These are phyloP conservation scores for Trichoderma harzianum DNA, from an alignment of 2,329 filamentous ascomycete species.

Conservation along the genomic window DNA sequence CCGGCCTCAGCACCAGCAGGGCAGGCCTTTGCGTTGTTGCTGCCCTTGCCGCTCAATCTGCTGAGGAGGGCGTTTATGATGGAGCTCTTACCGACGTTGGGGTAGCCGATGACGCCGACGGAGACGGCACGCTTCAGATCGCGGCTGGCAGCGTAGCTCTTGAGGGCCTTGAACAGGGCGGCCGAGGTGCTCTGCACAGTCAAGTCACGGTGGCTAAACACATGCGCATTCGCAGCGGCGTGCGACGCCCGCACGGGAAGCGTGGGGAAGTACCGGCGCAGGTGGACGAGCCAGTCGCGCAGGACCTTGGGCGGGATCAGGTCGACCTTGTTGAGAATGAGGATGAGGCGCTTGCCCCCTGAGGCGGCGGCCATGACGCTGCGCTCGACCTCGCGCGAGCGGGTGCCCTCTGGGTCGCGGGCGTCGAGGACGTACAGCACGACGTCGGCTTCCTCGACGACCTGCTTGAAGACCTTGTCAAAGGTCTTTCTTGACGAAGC, in stretches of 20 bases:
- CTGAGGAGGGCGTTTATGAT: constrained; percentile 91
- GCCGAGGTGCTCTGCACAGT: constrained; percentile 83
- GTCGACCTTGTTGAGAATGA: constrained; percentile 95
- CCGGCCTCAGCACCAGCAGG: constrained; percentile 89
- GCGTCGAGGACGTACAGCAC: constrained; percentile 92
- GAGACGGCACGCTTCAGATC: constrained; percentile 86
- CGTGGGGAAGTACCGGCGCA: constrained; percentile 87
- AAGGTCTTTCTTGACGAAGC: constrained; percentile 77
- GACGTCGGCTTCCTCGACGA: constrained; percentile 84
- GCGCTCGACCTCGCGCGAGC: constrained; percentile 86
- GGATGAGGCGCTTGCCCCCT: constrained; percentile 81
- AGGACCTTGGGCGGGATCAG: constrained; percentile 78
- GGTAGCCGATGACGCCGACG: constrained; percentile 91
- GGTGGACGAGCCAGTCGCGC: constrained; percentile 77
- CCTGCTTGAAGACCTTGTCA: constrained; percentile 94
- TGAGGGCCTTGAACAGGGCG: constrained; percentile 82
- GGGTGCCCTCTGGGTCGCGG: constrained; percentile 83
- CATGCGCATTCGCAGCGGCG: constrained; percentile 79
- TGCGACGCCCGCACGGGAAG: constrained; percentile 82
- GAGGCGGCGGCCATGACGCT: constrained; percentile 84
- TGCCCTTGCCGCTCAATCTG: constrained; percentile 65
- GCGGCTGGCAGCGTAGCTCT: constrained; percentile 78
- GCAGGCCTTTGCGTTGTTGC: constrained; percentile 60
- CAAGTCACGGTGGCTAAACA: constrained; percentile 87
- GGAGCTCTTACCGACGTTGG: constrained; percentile 94